A percentile compares a stretch with the other conserved stretches of the same genome.
Evolutionary conservation across 768 basidiomycete species (phyloP).

Genomic region (Suillus sp.): DNA sequence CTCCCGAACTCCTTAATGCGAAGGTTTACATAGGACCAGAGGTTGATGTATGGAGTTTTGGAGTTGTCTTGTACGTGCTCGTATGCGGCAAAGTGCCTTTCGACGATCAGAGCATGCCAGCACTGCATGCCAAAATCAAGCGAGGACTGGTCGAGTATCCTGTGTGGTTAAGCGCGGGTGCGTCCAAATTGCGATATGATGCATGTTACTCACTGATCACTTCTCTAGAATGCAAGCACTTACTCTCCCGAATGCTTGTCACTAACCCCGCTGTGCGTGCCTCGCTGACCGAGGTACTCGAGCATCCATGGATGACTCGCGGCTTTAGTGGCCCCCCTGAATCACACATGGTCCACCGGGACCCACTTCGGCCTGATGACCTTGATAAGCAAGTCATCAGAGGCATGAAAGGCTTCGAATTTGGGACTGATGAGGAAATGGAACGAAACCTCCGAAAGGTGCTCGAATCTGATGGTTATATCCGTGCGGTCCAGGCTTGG

Average conservation of each 20-base stretch:
- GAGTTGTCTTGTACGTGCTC: constrained; percentile 95
- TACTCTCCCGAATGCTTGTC: constrained; percentile 94
- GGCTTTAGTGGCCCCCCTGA: constrained; percentile 82
- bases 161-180: constrained; percentile 92
- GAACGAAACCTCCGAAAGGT: constrained; percentile 70
- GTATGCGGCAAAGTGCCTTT: constrained; percentile 99
- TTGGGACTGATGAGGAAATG: constrained; percentile 87
- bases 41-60: constrained; percentile 99
- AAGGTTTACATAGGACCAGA: constrained; percentile 97
- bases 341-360: constrained; percentile 83
- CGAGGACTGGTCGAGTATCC: constrained; percentile 96
- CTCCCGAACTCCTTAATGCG: constrained; percentile 95
- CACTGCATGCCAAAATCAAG: constrained; percentile 98
- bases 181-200: constrained; percentile 28
- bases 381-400: constrained; percentile 84
- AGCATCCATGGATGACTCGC: constrained; percentile 92
- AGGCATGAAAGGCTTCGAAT: constrained; percentile 96
- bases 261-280: constrained; percentile 89
- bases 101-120: constrained; percentile 99
- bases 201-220: constrained; percentile 17
- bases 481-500: constrained; percentile 73
- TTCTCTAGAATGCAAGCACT: constrained; percentile 86
- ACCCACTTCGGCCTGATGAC: constrained; percentile 87
- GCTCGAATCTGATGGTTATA: constrained; percentile 78
- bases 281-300: constrained; percentile 78